Evolutionary conservation across 2,329 filamentous ascomycete species (phyloP), one percentile per base, ranked within the genome.

Genomic region (Clonostachys chloroleuca): DNA sequence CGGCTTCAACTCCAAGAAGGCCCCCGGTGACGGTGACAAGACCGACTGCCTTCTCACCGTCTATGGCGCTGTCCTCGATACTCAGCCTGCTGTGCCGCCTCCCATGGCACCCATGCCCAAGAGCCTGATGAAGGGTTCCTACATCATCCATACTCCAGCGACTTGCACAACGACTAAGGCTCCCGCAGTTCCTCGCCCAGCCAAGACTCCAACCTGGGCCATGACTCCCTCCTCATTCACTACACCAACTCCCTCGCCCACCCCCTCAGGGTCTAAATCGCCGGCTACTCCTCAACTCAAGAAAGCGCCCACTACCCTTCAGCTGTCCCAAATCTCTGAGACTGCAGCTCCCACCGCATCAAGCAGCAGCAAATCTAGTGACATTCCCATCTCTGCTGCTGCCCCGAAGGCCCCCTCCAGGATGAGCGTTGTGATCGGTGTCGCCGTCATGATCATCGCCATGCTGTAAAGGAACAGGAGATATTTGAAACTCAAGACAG

Each of bases 51-150:
- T 75, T 7, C 60, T 77, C 16, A 74, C 67, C 3, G 57, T 77
- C 12, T 77, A 76, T 59, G 70, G 61, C 41, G 58, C 63, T 47
- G 51, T 70, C 12, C 49, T 52, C 20, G 54, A 56, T 34, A 60
- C 65, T 33, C 49, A 49, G 5, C 51, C 52, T 33, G 64, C 54
- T 33, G 59, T 54, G 1, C 58, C 48, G 5, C 69, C 72, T 1
- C 70, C 55, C 17, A 60, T 60, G 61, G 59, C 53, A 16, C 43
- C 14, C 14, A 12, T 18, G 16, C n/a, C n/a, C 13, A 13, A 17
- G 40, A 20, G 20, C 2, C 6, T 42, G 16, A n/a, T 18, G 14
- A n/a, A 39, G 14, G 36, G 17, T 4, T 8, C 14, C 14, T 39
- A 39, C 34, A 5, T 34, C 40, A 30, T 30, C 24, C 24, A 30